These are phyloP conservation scores for Trichoderma sp. DNA, from an alignment of 2,329 filamentous ascomycete species.

Conservation along the genomic window DNA sequence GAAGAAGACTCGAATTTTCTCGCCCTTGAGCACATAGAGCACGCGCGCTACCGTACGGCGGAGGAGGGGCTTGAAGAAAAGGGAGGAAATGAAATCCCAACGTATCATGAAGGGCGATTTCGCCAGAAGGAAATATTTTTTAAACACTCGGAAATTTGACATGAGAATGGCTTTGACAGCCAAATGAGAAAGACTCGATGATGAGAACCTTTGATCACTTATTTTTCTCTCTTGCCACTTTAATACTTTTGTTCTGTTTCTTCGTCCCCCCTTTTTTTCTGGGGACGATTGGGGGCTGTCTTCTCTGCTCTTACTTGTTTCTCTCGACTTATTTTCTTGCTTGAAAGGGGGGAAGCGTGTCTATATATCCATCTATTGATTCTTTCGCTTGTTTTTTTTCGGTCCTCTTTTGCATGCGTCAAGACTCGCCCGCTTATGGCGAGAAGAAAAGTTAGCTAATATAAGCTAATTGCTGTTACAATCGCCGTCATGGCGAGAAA, in stretches of 20 bases:
- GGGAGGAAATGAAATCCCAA: background rate
- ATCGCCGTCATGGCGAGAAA: background rate
- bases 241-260: background rate
- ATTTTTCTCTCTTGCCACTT: background rate
- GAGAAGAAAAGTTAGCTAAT: background rate
- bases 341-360: background rate
- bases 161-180: background rate
- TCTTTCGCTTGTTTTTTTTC: background rate
- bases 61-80: conserved; percentile 16
- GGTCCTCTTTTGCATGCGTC: background rate
- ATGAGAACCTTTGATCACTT: conserved; percentile 6
- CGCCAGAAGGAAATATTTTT: background rate
- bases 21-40: conserved; percentile 34
- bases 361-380: background rate
- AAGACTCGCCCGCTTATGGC: background rate
- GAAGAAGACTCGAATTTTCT: conserved; percentile 18
- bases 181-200: background rate
- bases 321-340: background rate
- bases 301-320: background rate
- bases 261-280: background rate
- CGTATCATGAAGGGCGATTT: conserved; percentile 4
- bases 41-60: conserved; percentile 22
- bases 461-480: background rate
- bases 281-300: background rate
- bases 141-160: background rate